Evolutionary conservation across 352 stramenopile species (phyloP), one percentile per base, ranked within the genome.

Genomic region (Pythium biforme): DNA sequence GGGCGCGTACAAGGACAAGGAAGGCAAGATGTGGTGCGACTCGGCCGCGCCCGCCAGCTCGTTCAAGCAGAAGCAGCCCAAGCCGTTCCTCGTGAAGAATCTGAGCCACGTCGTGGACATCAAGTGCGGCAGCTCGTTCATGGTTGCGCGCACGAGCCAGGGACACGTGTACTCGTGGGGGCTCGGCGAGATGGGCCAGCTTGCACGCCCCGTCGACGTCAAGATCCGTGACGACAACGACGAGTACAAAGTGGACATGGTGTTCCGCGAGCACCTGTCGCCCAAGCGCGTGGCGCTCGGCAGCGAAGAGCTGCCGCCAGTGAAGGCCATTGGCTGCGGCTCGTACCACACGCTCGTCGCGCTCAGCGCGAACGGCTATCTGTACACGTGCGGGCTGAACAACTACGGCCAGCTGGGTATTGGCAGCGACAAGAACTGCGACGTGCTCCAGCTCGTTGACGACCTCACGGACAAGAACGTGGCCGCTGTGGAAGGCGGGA

Each of bases 351-450:
- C 74, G 39, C 59, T 97, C 14, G 80, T 97, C 12, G 70, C 72
- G 20, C 55, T 84, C 27, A 80, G 74, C 39, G 56, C 72, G 26
- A 88, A 83, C 46, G 85, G 85, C 27, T 87, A 89, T 59, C 69
- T 99, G 4, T 99, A 97, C 77, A 80, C 85, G 7, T 92, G 79
- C 53, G 97, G 97, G 6, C 79, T 98, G 6, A 99, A 98, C 82
- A 96, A 98, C 57, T 99, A 98, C 74, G 97, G 96, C 11, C 97
- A 99, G 70, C 66, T 99, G 22, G 97, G 97, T n/a, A 75, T 97
- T 45, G 94, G 95, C 19, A 87, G 90, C 71, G 89, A 77, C 29
- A 79, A 81, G 27, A 94, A 94, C 68, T 81, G 74, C 59, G 63
- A 56, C 5, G 76, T 83, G 52, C 61, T 90, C 41, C 79, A 90